Base-by-base conservation (phyloP, 192 early-diverging fungal species). In the Physocladia obscura region DNA sequence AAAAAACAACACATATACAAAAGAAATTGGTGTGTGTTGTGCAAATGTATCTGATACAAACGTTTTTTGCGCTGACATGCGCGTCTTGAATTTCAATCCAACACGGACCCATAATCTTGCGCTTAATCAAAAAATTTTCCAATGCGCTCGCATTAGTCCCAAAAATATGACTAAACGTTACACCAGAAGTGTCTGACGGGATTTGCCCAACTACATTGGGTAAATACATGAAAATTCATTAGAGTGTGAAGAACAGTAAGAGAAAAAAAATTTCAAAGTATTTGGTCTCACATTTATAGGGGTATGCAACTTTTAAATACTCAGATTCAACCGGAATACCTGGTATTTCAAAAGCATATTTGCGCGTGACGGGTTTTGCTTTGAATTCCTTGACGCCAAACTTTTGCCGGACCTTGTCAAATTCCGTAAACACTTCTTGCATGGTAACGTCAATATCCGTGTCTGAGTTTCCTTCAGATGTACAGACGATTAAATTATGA, bases 51-150 rank as follows among this genome's bases (percentile, higher is more conserved):
- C 40, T 13, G 40, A 36, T 1, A 30, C 48, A 51, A 68, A 88
- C 87, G 58, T 79, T 85, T 8, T 71, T 69, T 31, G 64, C 71
- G 38, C 71, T 81, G 2, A 87, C 65, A 21, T 77, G 70, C 0
- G 89, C 83, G 22, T 91, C 64, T 36, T 76, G 79, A 30, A 97
- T 84, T 15, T 82, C 72, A 0, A 99, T 77, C 98, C 98, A 99
- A 61, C 89, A 91, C 4, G 98, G 98, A 0, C 98, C 98, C 93
- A 94, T 98, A 29, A 99, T 77, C 59, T 93, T 89, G 24, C 95
- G 85, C 76, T 98, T 94, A 26, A 96, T 84, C n/a, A 98, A 73
- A 50, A 99, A 90, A 27, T 92, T 85, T 77, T 99, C 98, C n/a
- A 98, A 78, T 1, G 93, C 90, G 40, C 79, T 87, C 13, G 93